Percentiles rank a stretch among this genome's conserved stretches.
phyloP scores from a whole-genome alignment of 805 yeast species.

The Wickerhamiella nectarea region DNA sequence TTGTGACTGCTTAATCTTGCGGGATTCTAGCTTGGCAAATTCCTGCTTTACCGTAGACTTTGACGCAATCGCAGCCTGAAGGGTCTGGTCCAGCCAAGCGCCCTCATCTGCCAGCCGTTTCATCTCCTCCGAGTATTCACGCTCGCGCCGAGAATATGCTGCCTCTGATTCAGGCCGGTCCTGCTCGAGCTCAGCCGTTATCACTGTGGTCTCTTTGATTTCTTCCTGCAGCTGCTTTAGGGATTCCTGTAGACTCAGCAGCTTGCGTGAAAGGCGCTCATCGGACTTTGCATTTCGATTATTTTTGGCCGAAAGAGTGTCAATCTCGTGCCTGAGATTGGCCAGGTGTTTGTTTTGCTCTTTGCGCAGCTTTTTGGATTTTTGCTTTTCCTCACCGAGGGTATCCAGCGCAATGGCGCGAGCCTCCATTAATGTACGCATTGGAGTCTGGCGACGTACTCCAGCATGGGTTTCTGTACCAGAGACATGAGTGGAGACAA shows the following conservation, averaged over 20 bases:
- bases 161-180: constrained; percentile 9
- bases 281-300: constrained; percentile 40
- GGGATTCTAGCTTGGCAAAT: constrained; percentile 3
- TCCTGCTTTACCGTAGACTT: constrained; percentile 1
- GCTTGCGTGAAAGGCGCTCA: constrained; percentile 40
- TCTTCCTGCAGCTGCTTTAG: constrained; percentile 26
- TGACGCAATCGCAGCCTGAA: neutral
- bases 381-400: constrained; percentile 42
- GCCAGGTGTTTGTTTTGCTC: constrained; percentile 44
- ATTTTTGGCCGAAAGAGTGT: constrained; percentile 35
- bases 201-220: constrained; percentile 17
- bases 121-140: neutral
- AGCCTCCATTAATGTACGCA: constrained; percentile 51
- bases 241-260: constrained; percentile 36
- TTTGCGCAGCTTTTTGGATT: constrained; percentile 41
- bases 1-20: neutral
- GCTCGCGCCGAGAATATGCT: constrained; percentile 3
- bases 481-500: constrained; percentile 15
- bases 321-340: constrained; percentile 43
- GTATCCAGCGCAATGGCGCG: constrained; percentile 50
- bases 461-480: constrained; percentile 23
- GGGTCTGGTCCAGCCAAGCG: neutral
- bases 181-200: constrained; percentile 9
- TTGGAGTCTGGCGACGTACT: constrained; percentile 34
- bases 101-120: neutral